Base-by-base conservation (phyloP, 2,329 filamentous ascomycete genomes). In the Curvularia hawaiiensis region DNA sequence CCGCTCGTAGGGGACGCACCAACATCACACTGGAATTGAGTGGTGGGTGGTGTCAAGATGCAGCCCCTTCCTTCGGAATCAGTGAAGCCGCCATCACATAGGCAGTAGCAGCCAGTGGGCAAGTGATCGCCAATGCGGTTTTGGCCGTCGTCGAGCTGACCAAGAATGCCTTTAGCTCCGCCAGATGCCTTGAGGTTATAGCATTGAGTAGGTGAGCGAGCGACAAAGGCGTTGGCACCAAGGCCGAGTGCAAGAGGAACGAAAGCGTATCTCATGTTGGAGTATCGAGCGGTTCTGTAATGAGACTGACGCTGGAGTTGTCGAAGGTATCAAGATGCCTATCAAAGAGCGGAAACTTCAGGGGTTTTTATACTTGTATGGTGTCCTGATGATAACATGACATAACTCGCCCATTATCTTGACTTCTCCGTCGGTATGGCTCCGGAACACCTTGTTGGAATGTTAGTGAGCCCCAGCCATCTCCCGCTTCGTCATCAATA, bases 141-240 rank as follows among this genome's bases (percentile, higher is more conserved):
- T 75, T 90, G 87, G 9, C 88, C 88, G 70, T 88, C 85, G 51
- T 60, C 66, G 38, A 90, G 79, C 69, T 90, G 83, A 11, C 85
- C 86, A 41, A 90, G 76, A 4, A 77, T 70, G n/a, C 86, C 85
- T 11, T 64, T 63, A 26, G 61, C 59, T 30, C 79, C 64, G n/a
- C 67, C 65, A 26, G 67, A 65, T 39, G 61, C 56, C 30, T 63
- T 48, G 44, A 64, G 53, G 24, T 63, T 59, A 44, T 64, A 50
- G 50, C 67, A 69, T 33, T 68, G 62, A 20, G 62, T 55, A 12
- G 53, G 51, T 7, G 64, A 45, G 22, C 64, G 67, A 30, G 61
- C 62, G 52, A 68, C 63, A 51, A 68, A 56, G 26, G 66, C 67
- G 41, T 64, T 65, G 60, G 63, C 63, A 60, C 60, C 62, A 45